These are phyloP conservation scores for Boletus sensibilis DNA, from an alignment of 768 basidiomycete genomes.

Conservation along the genomic window DNA sequence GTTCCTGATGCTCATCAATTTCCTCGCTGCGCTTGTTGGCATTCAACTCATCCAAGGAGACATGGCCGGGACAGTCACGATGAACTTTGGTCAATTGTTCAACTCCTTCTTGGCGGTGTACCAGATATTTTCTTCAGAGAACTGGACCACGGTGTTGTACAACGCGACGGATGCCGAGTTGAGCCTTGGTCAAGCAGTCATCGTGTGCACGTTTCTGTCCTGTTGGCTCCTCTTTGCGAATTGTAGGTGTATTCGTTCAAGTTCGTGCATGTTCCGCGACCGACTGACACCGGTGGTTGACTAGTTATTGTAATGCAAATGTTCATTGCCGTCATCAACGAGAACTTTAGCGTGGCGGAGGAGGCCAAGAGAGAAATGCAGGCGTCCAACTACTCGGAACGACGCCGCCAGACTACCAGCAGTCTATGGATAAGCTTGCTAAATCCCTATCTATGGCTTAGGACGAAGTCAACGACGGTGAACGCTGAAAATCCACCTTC, in stretches of 20 bases:
- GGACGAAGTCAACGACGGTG: slow-evolving; percentile 67
- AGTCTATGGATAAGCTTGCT: slow-evolving; percentile 65
- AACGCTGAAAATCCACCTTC: slow-evolving; percentile 71
- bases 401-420: slow-evolving; percentile 50
- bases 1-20: slow-evolving; percentile 87
- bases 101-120: slow-evolving; percentile 87
- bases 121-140: slow-evolving; percentile 89
- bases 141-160: slow-evolving; percentile 85
- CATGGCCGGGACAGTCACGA: slow-evolving; percentile 45
- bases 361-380: slow-evolving; percentile 85
- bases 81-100: slow-evolving; percentile 82
- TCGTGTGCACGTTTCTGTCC: slow-evolving; percentile 70
- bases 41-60: slow-evolving; percentile 88
- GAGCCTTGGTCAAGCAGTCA: slow-evolving; percentile 61
- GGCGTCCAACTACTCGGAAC: slow-evolving; percentile 64
- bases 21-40: slow-evolving; percentile 77
- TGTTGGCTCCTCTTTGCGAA: slow-evolving; percentile 92
- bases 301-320: slow-evolving; percentile 89
- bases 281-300: slow-evolving; percentile 7
- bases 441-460: slow-evolving; percentile 88
- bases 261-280: neutral
- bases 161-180: slow-evolving; percentile 58
- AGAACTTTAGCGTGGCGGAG: slow-evolving; percentile 92
- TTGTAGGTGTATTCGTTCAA: slow-evolving; percentile 50
- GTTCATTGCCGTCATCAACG: slow-evolving; percentile 97